Conservation (phyloP, 768 basidiomycete genomes). For the Obba rivulosa region DNA sequence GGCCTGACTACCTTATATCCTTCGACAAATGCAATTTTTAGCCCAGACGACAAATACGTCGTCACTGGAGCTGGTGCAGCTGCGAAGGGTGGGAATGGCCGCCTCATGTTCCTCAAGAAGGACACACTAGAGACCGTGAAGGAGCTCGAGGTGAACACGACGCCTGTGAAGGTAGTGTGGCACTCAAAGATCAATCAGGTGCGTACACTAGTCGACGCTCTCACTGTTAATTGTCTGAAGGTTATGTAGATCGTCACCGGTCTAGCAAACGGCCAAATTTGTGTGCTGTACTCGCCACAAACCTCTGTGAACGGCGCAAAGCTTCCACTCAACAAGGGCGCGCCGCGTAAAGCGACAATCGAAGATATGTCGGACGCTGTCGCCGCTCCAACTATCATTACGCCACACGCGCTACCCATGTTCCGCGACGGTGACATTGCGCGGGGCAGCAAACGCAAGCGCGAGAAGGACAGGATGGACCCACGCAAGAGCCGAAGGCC, state of each 20-base stretch:
- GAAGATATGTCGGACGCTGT: slow-evolving; percentile 88
- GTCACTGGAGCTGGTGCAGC: slow-evolving; percentile 77
- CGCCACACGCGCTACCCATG: slow-evolving; percentile 89
- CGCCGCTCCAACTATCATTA: slow-evolving; percentile 82
- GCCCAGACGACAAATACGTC: slow-evolving; percentile 87
- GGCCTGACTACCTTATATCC: slow-evolving; percentile 78
- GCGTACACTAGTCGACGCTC: slow-evolving; percentile 22
- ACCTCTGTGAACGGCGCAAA: slow-evolving; percentile 92
- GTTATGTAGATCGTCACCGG: slow-evolving; percentile 73
- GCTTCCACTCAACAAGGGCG: slow-evolving; percentile 81
- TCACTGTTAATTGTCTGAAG: not conserved
- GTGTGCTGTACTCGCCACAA: slow-evolving; percentile 87
- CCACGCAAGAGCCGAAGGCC: slow-evolving; percentile 90
- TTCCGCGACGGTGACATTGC: slow-evolving; percentile 75
- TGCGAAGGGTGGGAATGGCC: slow-evolving; percentile 63
- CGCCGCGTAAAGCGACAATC: slow-evolving; percentile 71
- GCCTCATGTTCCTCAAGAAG: slow-evolving; percentile 68
- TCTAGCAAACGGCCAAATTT: slow-evolving; percentile 81
- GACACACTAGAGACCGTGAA: slow-evolving; percentile 65
- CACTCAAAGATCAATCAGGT: slow-evolving; percentile 98
- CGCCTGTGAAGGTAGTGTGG: slow-evolving; percentile 90
- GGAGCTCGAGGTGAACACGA: slow-evolving; percentile 62
- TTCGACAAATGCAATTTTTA: slow-evolving; percentile 90
- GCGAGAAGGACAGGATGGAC: slow-evolving; percentile 85
- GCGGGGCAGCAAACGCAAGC: slow-evolving; percentile 77